Evolutionary conservation across 2,329 filamentous ascomycete genomes (phyloP).

Genomic region (Penicillium frequentans): DNA sequence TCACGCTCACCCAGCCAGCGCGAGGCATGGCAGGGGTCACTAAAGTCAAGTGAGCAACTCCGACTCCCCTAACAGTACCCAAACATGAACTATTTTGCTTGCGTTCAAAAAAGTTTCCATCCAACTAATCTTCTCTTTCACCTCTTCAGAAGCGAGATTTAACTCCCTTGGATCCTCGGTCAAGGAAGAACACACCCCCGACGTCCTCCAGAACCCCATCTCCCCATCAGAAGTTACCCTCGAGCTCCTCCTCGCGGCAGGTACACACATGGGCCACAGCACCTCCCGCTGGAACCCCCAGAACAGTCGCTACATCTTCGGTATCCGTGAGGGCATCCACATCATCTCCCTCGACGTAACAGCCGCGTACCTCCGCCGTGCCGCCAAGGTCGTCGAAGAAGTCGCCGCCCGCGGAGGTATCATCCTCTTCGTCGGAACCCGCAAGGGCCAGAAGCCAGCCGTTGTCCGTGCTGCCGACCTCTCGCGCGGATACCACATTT

Average conservation of each 20-base stretch:
- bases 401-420: slow-evolving; percentile 79
- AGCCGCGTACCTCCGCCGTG: slow-evolving; percentile 84
- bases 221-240: slow-evolving; percentile 78
- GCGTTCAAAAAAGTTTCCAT: not conserved
- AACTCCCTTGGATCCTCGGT: slow-evolving; percentile 33
- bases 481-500: slow-evolving; percentile 80
- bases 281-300: slow-evolving; percentile 91
- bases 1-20: not conserved
- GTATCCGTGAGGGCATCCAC: slow-evolving; percentile 82
- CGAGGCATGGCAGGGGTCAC: slow-evolving; percentile 14
- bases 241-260: slow-evolving; percentile 83
- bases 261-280: slow-evolving; percentile 86
- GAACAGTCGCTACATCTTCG: slow-evolving; percentile 92
- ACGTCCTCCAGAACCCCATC: slow-evolving; percentile 66
- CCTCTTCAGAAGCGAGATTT: slow-evolving; percentile 30
- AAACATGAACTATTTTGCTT: not conserved
- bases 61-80: not conserved
- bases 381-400: slow-evolving; percentile 87
- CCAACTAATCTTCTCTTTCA: not conserved
- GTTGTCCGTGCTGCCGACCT: slow-evolving; percentile 80
- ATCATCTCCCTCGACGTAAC: slow-evolving; percentile 91
- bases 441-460: slow-evolving; percentile 74
- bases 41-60: slow-evolving; percentile 5
- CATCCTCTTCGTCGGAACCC: slow-evolving; percentile 87
- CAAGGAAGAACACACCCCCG: slow-evolving; percentile 30